Percentiles rank a stretch among this genome's conserved stretches.
phyloP scores from a whole-genome alignment of 2,329 filamentous ascomycete species.

The Calonectria hongkongensis region DNA sequence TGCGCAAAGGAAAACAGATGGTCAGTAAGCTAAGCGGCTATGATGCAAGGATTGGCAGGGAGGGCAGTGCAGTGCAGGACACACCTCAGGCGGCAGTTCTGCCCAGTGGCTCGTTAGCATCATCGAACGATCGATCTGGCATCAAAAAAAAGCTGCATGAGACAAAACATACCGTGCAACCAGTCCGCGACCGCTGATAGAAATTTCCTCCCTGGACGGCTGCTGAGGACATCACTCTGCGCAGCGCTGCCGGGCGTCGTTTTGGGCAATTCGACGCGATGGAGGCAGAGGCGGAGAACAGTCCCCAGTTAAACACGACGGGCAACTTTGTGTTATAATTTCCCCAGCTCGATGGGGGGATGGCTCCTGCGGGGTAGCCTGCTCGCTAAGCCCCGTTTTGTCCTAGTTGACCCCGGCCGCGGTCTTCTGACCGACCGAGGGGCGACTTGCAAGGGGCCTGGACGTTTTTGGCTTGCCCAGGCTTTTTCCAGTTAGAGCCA shows the following conservation, averaged over 20 bases:
- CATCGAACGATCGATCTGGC: not conserved
- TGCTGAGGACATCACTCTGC: constrained; percentile 17
- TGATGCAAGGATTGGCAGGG: not conserved
- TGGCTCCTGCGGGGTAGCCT: constrained; percentile 1
- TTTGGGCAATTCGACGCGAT: constrained; percentile 29
- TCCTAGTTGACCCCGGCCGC: not conserved
- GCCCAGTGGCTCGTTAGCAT: not conserved
- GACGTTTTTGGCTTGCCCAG: not conserved
- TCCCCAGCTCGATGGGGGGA: constrained; percentile 8
- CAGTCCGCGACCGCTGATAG: constrained; percentile 19
- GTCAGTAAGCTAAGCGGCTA: constrained; percentile 4
- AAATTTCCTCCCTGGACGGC: not conserved
- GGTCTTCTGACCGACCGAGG: constrained; percentile 3
- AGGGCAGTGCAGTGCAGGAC: not conserved
- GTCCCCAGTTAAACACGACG: constrained; percentile 4
- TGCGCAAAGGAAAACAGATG: not conserved
- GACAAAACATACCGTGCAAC: constrained; percentile 20
- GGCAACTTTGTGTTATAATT: constrained; percentile 26
- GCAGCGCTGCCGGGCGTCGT: not conserved
- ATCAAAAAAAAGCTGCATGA: not conserved
- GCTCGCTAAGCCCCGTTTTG: not conserved
- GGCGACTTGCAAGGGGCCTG: not conserved
- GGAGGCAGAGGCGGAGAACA: not conserved
- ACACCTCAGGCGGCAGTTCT: constrained; percentile 33
- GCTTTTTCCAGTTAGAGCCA: no score